phyloP scores from a whole-genome alignment of 1,284 basidiomycete genomes.

The Baeospora myosura region DNA sequence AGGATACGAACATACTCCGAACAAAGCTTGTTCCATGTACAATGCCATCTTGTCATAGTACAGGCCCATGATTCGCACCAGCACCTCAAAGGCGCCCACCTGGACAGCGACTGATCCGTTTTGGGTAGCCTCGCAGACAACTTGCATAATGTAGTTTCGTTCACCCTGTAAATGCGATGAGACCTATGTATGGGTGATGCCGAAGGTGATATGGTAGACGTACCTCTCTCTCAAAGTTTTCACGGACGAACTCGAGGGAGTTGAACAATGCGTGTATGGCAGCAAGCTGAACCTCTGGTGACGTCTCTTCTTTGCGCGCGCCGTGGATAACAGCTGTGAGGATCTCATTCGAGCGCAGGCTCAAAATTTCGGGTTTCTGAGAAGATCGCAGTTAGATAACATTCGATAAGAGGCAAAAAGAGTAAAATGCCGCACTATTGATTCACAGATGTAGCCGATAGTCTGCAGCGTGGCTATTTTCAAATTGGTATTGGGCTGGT shows the following conservation, averaged over 20 bases:
- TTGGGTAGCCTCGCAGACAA: slow-evolving; percentile 98
- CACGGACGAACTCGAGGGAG: slow-evolving; percentile 94
- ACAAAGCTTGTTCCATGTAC: slow-evolving; percentile 99
- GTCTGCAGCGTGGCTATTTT: slow-evolving; percentile 89
- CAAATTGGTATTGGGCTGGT: slow-evolving; percentile 71
- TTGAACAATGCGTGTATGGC: slow-evolving; percentile 92
- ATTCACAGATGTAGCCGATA: slow-evolving; percentile 96
- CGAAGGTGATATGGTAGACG: slow-evolving; percentile 17
- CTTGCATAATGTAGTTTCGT: slow-evolving; percentile 99
- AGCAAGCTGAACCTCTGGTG: slow-evolving; percentile 90
- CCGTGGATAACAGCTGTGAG: slow-evolving; percentile 98
- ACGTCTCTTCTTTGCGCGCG: slow-evolving; percentile 92
- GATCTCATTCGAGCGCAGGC: slow-evolving; percentile 91
- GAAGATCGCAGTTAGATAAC: slow-evolving; percentile 12
- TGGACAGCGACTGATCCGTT: slow-evolving; percentile 74
- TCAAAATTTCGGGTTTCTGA: slow-evolving; percentile 87
- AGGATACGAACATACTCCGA: slow-evolving; percentile 63
- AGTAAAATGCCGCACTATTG: slow-evolving; percentile 67
- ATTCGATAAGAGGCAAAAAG: slow-evolving; percentile 6
- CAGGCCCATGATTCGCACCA: slow-evolving; percentile 94
- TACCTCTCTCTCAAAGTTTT: slow-evolving; percentile 97
- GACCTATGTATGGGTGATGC: slow-evolving; percentile 10
- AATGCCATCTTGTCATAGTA: slow-evolving; percentile 99
- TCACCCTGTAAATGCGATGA: slow-evolving; percentile 67
- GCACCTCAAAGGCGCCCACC: slow-evolving; percentile 89